These are phyloP conservation scores for Penicillium olsonii DNA, from an alignment of 2,329 filamentous ascomycete genomes.

Conservation along the genomic window DNA sequence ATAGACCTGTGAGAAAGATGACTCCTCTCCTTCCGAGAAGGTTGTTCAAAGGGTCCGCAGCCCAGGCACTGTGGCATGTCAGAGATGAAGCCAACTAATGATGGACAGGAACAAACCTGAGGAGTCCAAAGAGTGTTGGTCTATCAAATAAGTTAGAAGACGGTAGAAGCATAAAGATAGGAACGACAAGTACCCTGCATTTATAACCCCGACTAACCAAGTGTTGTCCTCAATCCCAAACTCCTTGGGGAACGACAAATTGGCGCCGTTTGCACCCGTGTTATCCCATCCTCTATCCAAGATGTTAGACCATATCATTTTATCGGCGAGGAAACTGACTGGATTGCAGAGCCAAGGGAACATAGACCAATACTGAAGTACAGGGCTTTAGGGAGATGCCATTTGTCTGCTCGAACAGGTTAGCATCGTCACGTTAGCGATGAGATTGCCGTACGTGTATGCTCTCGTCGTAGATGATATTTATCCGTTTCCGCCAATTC, in stretches of 20 bases:
- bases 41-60: slow-evolving; percentile 31
- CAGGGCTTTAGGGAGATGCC: slow-evolving; percentile 15
- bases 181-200: slow-evolving; percentile 38
- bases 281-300: slow-evolving; percentile 43
- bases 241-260: slow-evolving; percentile 42
- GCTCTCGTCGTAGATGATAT: slow-evolving; percentile 29
- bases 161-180: too few relatives aligned
- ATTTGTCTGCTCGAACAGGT: slow-evolving; percentile 10
- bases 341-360: slow-evolving; percentile 46
- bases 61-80: slow-evolving; percentile 22
- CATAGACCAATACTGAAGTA: slow-evolving; percentile 37
- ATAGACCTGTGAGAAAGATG: slow-evolving; percentile 34
- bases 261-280: slow-evolving; percentile 48
- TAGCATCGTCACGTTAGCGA: background rate
- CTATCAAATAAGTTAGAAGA: slow-evolving; percentile 2
- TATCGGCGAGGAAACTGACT: slow-evolving; percentile 19
- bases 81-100: background rate
- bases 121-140: slow-evolving; percentile 15
- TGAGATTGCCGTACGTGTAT: slow-evolving; percentile 6
- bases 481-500: slow-evolving; percentile 37
- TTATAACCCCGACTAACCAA: slow-evolving; percentile 50
- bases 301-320: background rate
- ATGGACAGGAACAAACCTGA: slow-evolving; percentile 11
- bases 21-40: slow-evolving; percentile 30
- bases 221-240: slow-evolving; percentile 33